A percentile compares a stretch with the other conserved stretches of the same genome.
Evolutionary conservation across 1,284 basidiomycete species (phyloP).

Genomic region (Peniophora sp.): DNA sequence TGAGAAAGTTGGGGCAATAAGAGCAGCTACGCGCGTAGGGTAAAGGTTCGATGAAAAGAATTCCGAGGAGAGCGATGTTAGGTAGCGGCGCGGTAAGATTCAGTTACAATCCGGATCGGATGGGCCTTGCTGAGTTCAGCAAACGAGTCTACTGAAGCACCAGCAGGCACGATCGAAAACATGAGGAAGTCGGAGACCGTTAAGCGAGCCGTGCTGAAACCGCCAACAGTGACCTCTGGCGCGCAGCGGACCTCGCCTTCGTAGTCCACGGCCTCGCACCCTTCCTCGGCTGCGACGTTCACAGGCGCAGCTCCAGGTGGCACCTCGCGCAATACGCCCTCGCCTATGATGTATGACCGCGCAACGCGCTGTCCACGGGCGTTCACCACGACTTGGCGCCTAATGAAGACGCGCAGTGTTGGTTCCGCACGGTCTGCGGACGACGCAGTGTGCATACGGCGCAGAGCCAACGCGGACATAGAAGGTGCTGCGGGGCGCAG

Average conservation of each 20-base stretch:
- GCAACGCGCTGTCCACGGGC: slow-evolving; percentile 23
- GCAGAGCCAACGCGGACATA: slow-evolving; percentile 6
- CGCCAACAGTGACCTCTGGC: slow-evolving; percentile 14
- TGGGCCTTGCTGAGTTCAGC: slow-evolving; percentile 30
- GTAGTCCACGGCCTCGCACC: slow-evolving; percentile 19
- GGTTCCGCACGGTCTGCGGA: slow-evolving; percentile 12
- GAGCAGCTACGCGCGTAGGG: too few species aligned
- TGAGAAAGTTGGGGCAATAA: too few species aligned
- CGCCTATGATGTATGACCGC: slow-evolving; percentile 28
- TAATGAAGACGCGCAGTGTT: slow-evolving; percentile 30
- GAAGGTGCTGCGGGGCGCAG: slow-evolving; percentile 14
- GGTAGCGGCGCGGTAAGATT: slow-evolving; percentile 18
- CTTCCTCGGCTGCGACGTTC: slow-evolving; percentile 4
- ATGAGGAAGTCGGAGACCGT: slow-evolving; percentile 49
- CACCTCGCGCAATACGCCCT: slow-evolving; percentile 30
- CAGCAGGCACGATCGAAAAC: slow-evolving; percentile 26
- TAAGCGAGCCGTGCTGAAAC: slow-evolving; percentile 18
- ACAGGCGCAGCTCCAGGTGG: slow-evolving; percentile 22
- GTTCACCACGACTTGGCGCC: slow-evolving; percentile 31
- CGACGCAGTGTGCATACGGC: slow-evolving; percentile 6
- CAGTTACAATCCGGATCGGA: slow-evolving; percentile 37
- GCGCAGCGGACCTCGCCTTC: slow-evolving; percentile 22
- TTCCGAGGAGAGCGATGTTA: too few species aligned
- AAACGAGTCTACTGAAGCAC: slow-evolving; percentile 26
- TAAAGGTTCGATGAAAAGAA: too few species aligned